phyloP scores from a whole-genome alignment of 495 filamentous ascomycete genomes.

The Aspergillus leporis region DNA sequence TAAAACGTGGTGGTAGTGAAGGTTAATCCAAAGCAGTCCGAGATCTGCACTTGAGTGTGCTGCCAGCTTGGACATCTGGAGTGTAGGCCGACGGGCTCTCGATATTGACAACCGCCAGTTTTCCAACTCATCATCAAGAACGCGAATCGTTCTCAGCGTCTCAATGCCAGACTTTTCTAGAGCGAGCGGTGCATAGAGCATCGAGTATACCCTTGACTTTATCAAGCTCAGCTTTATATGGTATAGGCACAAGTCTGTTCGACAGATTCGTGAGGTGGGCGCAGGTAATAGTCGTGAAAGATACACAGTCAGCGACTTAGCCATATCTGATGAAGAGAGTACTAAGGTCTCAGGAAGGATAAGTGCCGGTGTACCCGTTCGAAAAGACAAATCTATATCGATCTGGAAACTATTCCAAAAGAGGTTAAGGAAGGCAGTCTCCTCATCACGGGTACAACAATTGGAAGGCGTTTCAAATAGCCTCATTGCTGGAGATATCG shows the following conservation, averaged over 20 bases:
- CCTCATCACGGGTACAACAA: too few species aligned
- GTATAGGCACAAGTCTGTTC: not conserved
- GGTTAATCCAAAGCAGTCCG: not conserved
- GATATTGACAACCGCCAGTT: not conserved
- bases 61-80: not conserved
- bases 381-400: not conserved
- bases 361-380: not conserved
- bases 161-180: not conserved
- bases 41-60: not conserved
- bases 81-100: not conserved
- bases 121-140: slow-evolving; percentile 1
- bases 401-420: not conserved
- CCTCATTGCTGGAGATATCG: not conserved
- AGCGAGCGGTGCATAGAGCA: not conserved
- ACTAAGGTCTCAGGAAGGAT: not conserved
- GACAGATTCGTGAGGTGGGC: not conserved
- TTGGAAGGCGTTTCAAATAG: too few species aligned
- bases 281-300: not conserved
- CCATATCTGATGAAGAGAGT: too few species aligned
- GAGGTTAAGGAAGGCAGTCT: not conserved
- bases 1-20: not conserved
- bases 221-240: not conserved
- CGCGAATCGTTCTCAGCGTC: not conserved
- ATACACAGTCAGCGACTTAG: not conserved
- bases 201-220: not conserved